Conservation (phyloP, 1,139 yeast species). For the Hyphopichia khmerensis region DNA sequence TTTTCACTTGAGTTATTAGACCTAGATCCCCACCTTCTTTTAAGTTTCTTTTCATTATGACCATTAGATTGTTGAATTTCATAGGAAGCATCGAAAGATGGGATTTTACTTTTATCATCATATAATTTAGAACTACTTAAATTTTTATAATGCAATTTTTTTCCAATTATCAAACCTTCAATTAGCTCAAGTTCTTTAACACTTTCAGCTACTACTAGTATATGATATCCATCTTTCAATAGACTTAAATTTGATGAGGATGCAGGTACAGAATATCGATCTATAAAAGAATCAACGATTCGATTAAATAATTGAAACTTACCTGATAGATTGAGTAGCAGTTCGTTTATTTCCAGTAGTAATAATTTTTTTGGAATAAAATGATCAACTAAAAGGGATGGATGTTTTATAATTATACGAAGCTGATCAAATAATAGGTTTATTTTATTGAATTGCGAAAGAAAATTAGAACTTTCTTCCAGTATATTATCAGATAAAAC, state of each 20-base stretch:
- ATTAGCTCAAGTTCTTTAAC: conserved; percentile 69
- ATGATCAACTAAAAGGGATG: conserved; percentile 70
- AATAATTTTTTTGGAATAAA: conserved; percentile 68
- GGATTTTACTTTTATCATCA: conserved; percentile 30
- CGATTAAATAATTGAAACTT: conserved; percentile 57
- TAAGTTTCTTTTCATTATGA: conserved; percentile 7
- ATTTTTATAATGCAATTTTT: conserved; percentile 54
- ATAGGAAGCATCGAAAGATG: not conserved
- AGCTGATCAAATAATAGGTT: conserved; percentile 50
- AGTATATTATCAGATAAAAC: conserved; percentile 10
- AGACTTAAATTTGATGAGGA: not conserved
- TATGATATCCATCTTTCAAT: conserved; percentile 17
- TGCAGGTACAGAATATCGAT: conserved; percentile 9
- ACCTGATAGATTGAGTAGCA: conserved; percentile 54
- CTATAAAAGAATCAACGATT: conserved; percentile 38
- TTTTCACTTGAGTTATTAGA: not conserved
- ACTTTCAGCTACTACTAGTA: conserved; percentile 59
- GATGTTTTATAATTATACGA: conserved; percentile 55
- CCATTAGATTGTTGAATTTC: not conserved
- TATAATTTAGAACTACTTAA: conserved; percentile 61
- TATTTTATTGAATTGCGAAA: conserved; percentile 10
- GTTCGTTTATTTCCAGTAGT: conserved; percentile 61
- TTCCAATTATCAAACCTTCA: conserved; percentile 67
- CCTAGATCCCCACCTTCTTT: conserved; percentile 8
- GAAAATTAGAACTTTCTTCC: conserved; percentile 4